Base-by-base conservation (phyloP, 1,284 basidiomycete species). In the Puccinia hordei region DNA sequence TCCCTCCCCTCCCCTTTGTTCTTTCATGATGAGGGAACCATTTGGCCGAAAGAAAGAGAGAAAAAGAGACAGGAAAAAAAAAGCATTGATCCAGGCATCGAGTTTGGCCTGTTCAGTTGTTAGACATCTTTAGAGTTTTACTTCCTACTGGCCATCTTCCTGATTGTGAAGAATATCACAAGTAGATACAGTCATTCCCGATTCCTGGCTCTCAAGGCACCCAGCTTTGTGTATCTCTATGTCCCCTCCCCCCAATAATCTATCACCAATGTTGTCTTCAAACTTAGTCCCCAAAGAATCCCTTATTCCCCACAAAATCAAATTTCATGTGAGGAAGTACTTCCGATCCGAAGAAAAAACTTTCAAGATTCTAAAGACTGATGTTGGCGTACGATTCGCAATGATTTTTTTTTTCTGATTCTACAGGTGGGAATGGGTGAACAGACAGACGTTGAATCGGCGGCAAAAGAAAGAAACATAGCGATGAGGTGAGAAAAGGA, bases 381-480 rank as follows among this genome's bases (percentile, higher is more conserved):
- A 66, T 38, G n/a, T 3, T 46, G 63, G 41, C n/a, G 41, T 46
- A 38, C 46, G 17, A 46, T 66, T 66, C n/a, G 8, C 38, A 27
- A 66, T 27, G 17, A 44, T 66, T 6, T 41, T 46, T 12, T n/a
- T n/a, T n/a, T n/a, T n/a, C n/a, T n/a, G n/a, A 8, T 17, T 66
- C 46, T 46, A 46, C 41, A 66, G 63, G 3, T 66, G n/a, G 38
- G 38, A 13, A 66, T 66, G 63, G n/a, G 63, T 46, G 63, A 27
- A 66, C 44, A 66, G 35, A 44, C 63, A 27, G n/a, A 66, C 38
- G 63, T 66, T 27, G 63, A 66, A 44, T 41, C 63, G 63, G 38
- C 19, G 44, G n/a, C 63, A 19, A 46, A 27, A 1, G 5, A 35
- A 35, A 66, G 63, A 27, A 41, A 41, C 38, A 66, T 44, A 44